Conservation (phyloP, 2,329 filamentous ascomycete species). For the Diaporthe sp. region DNA sequence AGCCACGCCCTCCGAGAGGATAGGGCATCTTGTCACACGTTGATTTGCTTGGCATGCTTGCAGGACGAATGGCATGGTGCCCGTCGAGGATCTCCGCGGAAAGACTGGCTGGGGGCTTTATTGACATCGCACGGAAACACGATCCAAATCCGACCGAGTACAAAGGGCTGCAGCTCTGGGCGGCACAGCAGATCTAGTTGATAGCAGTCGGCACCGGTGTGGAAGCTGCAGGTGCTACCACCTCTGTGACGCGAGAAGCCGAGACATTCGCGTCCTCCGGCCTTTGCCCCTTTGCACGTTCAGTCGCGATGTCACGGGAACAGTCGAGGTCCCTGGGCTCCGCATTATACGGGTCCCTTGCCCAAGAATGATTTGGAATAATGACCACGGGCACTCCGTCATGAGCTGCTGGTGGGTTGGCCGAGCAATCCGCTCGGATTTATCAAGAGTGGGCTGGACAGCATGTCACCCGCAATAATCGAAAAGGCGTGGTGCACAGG, state of each 20-base stretch:
- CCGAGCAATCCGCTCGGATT: slow-evolving; percentile 18
- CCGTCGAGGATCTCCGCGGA: slow-evolving; percentile 16
- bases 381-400: neutral
- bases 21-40: neutral
- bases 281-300: neutral
- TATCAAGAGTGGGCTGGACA: slow-evolving; percentile 1
- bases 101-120: neutral
- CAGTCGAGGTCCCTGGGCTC: neutral
- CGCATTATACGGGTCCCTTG: neutral
- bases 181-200: neutral
- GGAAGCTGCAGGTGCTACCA: neutral
- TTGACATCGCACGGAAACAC: neutral
- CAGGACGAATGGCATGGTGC: neutral
- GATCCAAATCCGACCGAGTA: neutral
- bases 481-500: neutral
- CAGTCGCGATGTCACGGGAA: slow-evolving; percentile 21
- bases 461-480: too few relatives aligned
- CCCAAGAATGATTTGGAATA: neutral
- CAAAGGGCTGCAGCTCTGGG: neutral
- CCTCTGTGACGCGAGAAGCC: neutral
- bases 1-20: neutral
- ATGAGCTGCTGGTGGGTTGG: neutral
- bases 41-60: neutral
- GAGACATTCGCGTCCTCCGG: slow-evolving; percentile 1
- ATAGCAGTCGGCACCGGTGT: neutral